Conservation (phyloP, 139 green algal genomes). For the Axilococcus clingmanii region DNA sequence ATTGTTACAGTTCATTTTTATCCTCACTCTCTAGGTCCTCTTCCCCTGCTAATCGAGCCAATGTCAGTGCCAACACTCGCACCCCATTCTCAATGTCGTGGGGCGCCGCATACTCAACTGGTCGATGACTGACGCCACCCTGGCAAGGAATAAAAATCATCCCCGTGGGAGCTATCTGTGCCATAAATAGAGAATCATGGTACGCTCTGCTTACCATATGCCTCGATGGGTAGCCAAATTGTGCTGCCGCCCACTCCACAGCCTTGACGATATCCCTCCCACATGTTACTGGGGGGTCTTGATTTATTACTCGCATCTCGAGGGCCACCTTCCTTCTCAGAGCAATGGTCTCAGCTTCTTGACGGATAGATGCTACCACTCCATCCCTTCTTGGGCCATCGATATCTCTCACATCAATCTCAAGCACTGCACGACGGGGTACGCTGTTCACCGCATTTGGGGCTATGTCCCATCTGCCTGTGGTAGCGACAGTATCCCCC, state of each 20-base stretch:
- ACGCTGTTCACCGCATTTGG: slow-evolving; percentile 89
- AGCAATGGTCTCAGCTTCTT: slow-evolving; percentile 50
- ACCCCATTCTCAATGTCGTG: slow-evolving; percentile 30
- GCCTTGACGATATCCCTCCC: slow-evolving; percentile 47
- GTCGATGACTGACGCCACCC: slow-evolving; percentile 74
- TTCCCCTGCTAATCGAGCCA: slow-evolving; percentile 28
- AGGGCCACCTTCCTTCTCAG: slow-evolving; percentile 27
- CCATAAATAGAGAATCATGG: slow-evolving; percentile 96
- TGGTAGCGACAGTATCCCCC: slow-evolving; percentile 79
- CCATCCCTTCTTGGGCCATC: slow-evolving; percentile 56
- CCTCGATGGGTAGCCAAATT: slow-evolving; percentile 45
- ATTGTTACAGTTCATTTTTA: no score
- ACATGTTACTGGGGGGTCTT: slow-evolving; percentile 77
- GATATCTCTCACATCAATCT: slow-evolving; percentile 71
- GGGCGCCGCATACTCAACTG: slow-evolving; percentile 76
- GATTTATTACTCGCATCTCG: slow-evolving; percentile 58
- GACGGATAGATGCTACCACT: slow-evolving; percentile 46
- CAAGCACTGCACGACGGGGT: slow-evolving; percentile 45
- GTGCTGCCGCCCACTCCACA: slow-evolving; percentile 31
- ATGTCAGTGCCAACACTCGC: slow-evolving; percentile 26
- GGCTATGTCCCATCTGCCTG: slow-evolving; percentile 53
- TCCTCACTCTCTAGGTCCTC: neutral
- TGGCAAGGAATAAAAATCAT: slow-evolving; percentile 97
- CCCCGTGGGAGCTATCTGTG: slow-evolving; percentile 67
- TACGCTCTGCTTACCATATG: slow-evolving; percentile 88